These are phyloP conservation scores for Boechera divaricarpa DNA, from an alignment of 345 rosid species.

Conservation along the genomic window DNA sequence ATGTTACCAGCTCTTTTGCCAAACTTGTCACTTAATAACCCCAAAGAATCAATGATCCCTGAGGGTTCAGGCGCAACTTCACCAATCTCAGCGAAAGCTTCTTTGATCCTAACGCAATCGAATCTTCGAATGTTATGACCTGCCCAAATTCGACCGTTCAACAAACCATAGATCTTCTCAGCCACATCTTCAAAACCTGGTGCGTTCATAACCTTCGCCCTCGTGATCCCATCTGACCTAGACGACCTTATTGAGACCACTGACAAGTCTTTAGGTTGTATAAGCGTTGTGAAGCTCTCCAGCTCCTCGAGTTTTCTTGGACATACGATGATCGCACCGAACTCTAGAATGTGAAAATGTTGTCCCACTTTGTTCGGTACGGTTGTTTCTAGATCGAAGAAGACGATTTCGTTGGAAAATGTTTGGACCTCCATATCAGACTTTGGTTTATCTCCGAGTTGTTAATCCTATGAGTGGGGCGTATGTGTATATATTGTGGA, in stretches of 20 bases:
- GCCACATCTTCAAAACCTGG: constrained; percentile 75
- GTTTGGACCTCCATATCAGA: constrained; percentile 35
- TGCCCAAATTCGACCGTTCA: constrained; percentile 90
- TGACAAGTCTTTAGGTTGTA: constrained; percentile 69
- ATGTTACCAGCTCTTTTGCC: constrained; percentile 93
- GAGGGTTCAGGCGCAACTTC: constrained; percentile 65
- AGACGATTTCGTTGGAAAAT: constrained; percentile 58
- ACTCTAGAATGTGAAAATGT: constrained; percentile 73
- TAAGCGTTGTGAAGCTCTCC: constrained; percentile 68
- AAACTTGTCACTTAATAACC: constrained; percentile 66
- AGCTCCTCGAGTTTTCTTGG: constrained; percentile 71
- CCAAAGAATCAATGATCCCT: constrained; percentile 84
- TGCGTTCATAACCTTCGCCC: constrained; percentile 63
- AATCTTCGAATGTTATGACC: constrained; percentile 92
- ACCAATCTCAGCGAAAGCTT: constrained; percentile 73
- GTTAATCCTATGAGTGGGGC: neutral
- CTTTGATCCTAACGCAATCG: constrained; percentile 79
- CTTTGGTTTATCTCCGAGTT: neutral
- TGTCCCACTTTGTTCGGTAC: constrained; percentile 69
- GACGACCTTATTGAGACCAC: constrained; percentile 61
- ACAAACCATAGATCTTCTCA: constrained; percentile 59
- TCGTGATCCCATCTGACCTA: constrained; percentile 73
- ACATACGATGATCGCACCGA: constrained; percentile 86
- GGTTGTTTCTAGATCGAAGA: constrained; percentile 87
- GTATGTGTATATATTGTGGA: constrained; percentile 51